Percentiles rank a stretch among this genome's conserved stretches.
phyloP scores from a whole-genome alignment of 208 protist species.

The Crithidia expoeki region DNA sequence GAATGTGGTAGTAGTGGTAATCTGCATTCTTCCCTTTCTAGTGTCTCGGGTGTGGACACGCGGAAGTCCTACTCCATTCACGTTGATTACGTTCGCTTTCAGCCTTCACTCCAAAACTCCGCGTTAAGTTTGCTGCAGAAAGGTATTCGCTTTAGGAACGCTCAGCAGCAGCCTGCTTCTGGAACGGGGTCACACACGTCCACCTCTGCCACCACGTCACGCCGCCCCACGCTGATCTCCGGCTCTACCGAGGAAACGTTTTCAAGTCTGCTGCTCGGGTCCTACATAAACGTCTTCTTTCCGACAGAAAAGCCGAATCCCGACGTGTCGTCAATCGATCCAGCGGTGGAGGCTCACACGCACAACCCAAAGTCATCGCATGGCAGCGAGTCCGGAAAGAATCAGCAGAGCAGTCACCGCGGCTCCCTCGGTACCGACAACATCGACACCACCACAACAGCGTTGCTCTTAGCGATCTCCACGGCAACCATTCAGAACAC shows the following conservation, averaged over 20 bases:
- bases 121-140: not conserved
- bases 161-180: not conserved
- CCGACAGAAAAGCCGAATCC: not conserved
- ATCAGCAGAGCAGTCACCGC: not conserved
- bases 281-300: conserved; percentile 17
- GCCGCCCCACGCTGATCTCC: conserved; percentile 4
- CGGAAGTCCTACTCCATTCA: conserved; percentile 67
- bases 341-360: not conserved
- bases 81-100: conserved; percentile 80
- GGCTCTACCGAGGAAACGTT: conserved; percentile 18
- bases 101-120: conserved; percentile 29
- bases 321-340: not conserved
- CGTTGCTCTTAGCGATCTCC: conserved; percentile 36
- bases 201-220: not conserved
- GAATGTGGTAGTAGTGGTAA: not conserved
- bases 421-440: conserved; percentile 13
- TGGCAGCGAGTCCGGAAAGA: not conserved
- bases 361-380: not conserved
- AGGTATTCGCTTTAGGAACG: not conserved
- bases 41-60: conserved; percentile 1
- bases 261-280: conserved; percentile 28
- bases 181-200: not conserved
- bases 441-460: conserved; percentile 19
- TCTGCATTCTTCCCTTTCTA: not conserved
- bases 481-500: conserved; percentile 28